These are phyloP conservation scores for Hypomontagnella monticulosa DNA, from an alignment of 495 filamentous ascomycete species.

Conservation along the genomic window DNA sequence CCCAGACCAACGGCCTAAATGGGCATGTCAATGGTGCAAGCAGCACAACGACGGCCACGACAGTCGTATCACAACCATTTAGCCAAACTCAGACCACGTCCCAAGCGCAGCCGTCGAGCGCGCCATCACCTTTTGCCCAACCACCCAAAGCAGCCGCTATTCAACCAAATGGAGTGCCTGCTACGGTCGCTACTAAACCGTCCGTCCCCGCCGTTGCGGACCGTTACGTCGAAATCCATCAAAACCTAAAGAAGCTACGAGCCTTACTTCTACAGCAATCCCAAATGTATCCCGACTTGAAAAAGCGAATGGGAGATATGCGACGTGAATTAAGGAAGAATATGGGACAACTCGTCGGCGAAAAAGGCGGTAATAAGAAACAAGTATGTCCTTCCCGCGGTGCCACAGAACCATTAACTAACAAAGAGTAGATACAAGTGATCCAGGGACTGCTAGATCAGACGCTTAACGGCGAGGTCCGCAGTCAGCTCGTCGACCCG, in stretches of 20 bases:
- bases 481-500: conserved; percentile 71
- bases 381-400: conserved; percentile 56
- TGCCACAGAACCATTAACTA: conserved; percentile 3
- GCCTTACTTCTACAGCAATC: conserved; percentile 63
- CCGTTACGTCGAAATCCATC: conserved; percentile 74
- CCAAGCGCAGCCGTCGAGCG: conserved; percentile 4
- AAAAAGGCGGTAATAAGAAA: conserved; percentile 67
- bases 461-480: conserved; percentile 52
- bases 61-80: conserved; percentile 22
- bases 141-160: neutral
- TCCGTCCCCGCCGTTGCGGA: conserved; percentile 47
- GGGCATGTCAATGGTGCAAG: conserved; percentile 23
- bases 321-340: conserved; percentile 74
- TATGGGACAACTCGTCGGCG: conserved; percentile 77
- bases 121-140: conserved; percentile 16
- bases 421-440: conserved; percentile 52
- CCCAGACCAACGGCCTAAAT: conserved; percentile 23
- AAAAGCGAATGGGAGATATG: conserved; percentile 76
- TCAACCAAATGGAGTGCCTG: conserved; percentile 16
- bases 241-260: conserved; percentile 76
- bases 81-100: neutral
- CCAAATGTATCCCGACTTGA: conserved; percentile 58
- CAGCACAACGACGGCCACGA: conserved; percentile 6
- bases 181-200: neutral
- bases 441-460: conserved; percentile 56